Base-by-base conservation (phyloP, 257 asterid genomes). In the Nicotiana paniculata region DNA sequence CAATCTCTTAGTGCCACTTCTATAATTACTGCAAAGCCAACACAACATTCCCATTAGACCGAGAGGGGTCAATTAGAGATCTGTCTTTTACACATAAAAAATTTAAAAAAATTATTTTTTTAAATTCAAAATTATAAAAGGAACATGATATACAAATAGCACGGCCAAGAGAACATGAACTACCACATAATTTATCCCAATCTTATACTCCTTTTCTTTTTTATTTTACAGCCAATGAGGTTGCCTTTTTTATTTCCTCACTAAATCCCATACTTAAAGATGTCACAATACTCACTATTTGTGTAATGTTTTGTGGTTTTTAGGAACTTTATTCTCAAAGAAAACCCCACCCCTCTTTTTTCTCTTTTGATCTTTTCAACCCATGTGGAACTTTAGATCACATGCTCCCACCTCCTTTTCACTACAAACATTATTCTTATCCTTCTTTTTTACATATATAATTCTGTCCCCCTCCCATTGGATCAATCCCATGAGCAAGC, bases 331-430 rank as follows among this genome's bases (percentile, higher is more conserved):
- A 86, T 83, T 83, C 87, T 68, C 37, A 10, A 67, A 37, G 5
- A 18, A 26, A 8, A 62, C 33, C 54, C 30, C 30, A 37, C 58
- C 62, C 83, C 8, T 76, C 64, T 61, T n/a, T 32, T 37, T 83
- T 54, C 10, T 61, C 33, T 30, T 80, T 84, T 84, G 37, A 26
- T 83, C 68, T 68, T 87, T 85, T 85, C 46, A 77, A 79, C 80
- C 61, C 88, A 83, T 85, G 84, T 86, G 87, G 82, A 83, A 68
- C 87, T 86, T 90, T 85, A 83, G 83, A 89, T 90, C 94, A 90
- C 94, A 92, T 89, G 96, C 92, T 85, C 88, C 90, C 88, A 80
- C 84, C 81, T 24, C 86, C 83, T 86, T 89, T 86, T 82, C 80
- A 84, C 82, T 77, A 82, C 83, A 55, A 77, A 43, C 82, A 88